A percentile compares a stretch with the other conserved stretches of the same genome.
Evolutionary conservation across 345 rosid species (phyloP).

Genomic region (Cardamine chenopodiifolia): DNA sequence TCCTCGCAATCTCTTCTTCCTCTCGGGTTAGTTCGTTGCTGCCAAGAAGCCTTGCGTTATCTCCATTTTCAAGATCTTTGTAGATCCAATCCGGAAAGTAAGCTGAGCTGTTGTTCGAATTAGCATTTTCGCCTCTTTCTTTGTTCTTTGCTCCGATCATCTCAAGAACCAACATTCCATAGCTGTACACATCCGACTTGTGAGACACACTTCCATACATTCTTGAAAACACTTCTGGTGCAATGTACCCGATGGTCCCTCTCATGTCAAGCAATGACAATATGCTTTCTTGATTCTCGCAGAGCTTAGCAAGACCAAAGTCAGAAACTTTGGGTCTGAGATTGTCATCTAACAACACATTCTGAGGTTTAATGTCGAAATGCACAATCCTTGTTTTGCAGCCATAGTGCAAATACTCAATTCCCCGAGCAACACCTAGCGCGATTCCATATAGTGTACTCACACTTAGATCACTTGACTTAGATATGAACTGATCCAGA

Average conservation of each 20-base stretch:
- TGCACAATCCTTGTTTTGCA: conserved; percentile 57
- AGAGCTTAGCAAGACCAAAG: conserved; percentile 55
- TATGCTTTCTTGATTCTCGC: conserved; percentile 45
- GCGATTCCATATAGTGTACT: conserved; percentile 41
- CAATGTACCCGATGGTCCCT: conserved; percentile 57
- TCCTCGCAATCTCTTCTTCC: conserved; percentile 28
- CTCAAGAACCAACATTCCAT: conserved; percentile 55
- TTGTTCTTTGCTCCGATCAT: conserved; percentile 46
- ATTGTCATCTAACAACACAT: conserved; percentile 47
- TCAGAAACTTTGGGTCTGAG: conserved; percentile 53
- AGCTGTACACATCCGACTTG: conserved; percentile 53
- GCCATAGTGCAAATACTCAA: conserved; percentile 56
- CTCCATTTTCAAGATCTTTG: conserved; percentile 14
- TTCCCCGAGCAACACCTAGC: conserved; percentile 49
- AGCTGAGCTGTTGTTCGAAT: not conserved
- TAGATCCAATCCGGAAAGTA: conserved; percentile 36
- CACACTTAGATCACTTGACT: not conserved
- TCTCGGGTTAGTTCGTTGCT: conserved; percentile 11
- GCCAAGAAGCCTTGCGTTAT: conserved; percentile 1
- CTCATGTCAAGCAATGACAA: conserved; percentile 45
- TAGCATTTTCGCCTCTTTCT: not conserved
- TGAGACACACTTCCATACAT: conserved; percentile 46
- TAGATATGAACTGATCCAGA: conserved; percentile 16
- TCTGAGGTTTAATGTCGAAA: conserved; percentile 59
- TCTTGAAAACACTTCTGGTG: conserved; percentile 48